phyloP scores from a whole-genome alignment of 176 grass and related monocot genomes.

The Puya raimondii region DNA sequence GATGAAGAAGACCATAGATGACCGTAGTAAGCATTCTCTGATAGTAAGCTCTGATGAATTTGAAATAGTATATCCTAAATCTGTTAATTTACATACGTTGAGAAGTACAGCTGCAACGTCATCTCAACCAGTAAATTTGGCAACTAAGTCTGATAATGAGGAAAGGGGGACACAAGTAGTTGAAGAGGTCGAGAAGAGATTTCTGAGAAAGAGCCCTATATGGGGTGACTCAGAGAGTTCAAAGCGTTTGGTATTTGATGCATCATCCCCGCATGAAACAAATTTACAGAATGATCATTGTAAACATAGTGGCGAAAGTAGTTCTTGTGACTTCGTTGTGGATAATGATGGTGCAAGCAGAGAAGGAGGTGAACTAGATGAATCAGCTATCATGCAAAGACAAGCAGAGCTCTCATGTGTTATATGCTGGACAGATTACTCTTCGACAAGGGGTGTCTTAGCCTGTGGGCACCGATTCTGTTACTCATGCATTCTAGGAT shows the following conservation, averaged over 20 bases:
- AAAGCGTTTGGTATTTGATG: conserved; percentile 2
- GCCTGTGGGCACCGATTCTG: conserved; percentile 90
- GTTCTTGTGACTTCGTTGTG: conserved; percentile 11
- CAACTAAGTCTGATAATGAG: conserved; percentile 10
- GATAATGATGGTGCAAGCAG: conserved; percentile 24
- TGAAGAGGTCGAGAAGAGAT: conserved; percentile 18
- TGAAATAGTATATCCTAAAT: conserved; percentile 7
- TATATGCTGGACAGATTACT: conserved; percentile 93
- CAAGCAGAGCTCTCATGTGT: conserved; percentile 68
- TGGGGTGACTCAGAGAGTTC: conserved; percentile 5
- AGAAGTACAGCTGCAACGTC: conserved; percentile 21
- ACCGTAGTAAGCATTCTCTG: conserved; percentile 18
- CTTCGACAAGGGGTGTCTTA: conserved; percentile 72
- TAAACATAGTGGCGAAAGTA: conserved; percentile 23
- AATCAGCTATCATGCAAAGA: conserved; percentile 17
- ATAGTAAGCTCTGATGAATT: conserved; percentile 17
- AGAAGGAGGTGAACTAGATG: conserved; percentile 9
- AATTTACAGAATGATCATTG: conserved; percentile 22
- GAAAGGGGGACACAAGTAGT: conserved; percentile 20
- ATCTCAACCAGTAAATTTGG: conserved; percentile 23
- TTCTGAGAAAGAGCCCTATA: conserved; percentile 2
- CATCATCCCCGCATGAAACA: conserved; percentile 28
- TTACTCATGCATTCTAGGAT: conserved; percentile 86
- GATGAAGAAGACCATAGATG: conserved; percentile 26
- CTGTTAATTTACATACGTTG: conserved; percentile 10